Evolutionary conservation across 73 alveolate species (phyloP), one percentile per base, ranked within the genome.

Genomic region (Tetrahymena borealis): DNA sequence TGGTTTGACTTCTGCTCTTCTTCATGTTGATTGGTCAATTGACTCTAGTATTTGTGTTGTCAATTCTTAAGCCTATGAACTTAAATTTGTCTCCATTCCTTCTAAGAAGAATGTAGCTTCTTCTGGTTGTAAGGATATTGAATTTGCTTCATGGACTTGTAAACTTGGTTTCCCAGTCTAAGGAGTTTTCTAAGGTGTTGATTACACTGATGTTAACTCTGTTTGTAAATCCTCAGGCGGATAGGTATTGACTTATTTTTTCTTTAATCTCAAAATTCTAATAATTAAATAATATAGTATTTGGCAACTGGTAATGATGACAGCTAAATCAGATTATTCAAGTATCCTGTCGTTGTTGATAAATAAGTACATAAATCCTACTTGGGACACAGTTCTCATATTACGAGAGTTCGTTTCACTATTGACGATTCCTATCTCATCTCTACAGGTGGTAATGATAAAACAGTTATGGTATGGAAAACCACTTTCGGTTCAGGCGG

Each of bases 361-460:
- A 97, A 95, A 94, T 98, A 98, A 77, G 94, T 96, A 39, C 93
- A 91, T 93, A 98, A 98, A 91, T 97, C 97, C 38, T 98, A 98
- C 96, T 96, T 96, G 79, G 99, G 99, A 15, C 99, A 98, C 95
- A 95, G 99, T 39, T 97, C 99, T 94, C 99, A 98, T 97, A 97
- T 98, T 9, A 98, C 99, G 39, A 98, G 98, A 95, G 98, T 97
- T 0, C 98, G 98, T 95, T 98, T 98, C 94, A 95, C 98, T 38
- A 93, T 94, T 36, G 98, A 95, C 60, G 99, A 98, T 96, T 96
- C 97, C 40, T 97, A 92, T 91, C 94, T 98, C 28, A 93, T 98
- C 3, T 95, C 99, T 16, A 98, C 98, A 35, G 99, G 99, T 32
- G 99, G 99, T 15, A 98, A 98, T 97, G 99, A 98, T 95, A 98